These are phyloP conservation scores for Vaccinium macrocarpon DNA, from an alignment of 148 eudicot species.

Conservation along the genomic window DNA sequence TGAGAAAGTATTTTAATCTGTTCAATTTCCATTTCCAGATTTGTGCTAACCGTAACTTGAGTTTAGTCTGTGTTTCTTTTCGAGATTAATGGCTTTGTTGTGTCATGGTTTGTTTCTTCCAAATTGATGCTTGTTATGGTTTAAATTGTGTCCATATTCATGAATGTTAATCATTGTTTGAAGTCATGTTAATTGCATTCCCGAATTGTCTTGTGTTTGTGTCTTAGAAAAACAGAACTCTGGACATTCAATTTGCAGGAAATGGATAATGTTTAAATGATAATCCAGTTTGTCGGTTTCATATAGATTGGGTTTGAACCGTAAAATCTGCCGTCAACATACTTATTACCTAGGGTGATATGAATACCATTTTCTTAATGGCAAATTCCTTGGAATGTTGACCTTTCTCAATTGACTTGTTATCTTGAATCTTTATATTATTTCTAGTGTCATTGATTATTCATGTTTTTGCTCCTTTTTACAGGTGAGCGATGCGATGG, in stretches of 20 bases:
- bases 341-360: background rate
- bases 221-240: background rate
- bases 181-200: background rate
- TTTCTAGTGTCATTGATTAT: too few relatives aligned
- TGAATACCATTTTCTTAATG: background rate
- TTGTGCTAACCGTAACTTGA: background rate
- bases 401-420: too few relatives aligned
- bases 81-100: background rate
- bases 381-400: background rate
- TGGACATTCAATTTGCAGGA: slow-evolving; percentile 10
- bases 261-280: background rate
- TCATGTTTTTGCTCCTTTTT: too few relatives aligned
- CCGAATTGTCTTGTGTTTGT: background rate
- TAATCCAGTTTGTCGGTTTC: background rate
- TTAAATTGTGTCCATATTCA: background rate
- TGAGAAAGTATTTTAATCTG: background rate
- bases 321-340: background rate
- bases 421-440: too few relatives aligned
- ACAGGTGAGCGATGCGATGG: too few relatives aligned
- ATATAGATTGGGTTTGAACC: background rate
- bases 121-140: slow-evolving; percentile 10
- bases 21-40: background rate
- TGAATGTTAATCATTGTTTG: background rate
- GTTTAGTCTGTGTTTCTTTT: background rate
- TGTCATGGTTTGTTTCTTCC: background rate